Evolutionary conservation across 2,329 filamentous ascomycete genomes (phyloP), one percentile per base, ranked within the genome.

Genomic region (Whalleya microplaca): DNA sequence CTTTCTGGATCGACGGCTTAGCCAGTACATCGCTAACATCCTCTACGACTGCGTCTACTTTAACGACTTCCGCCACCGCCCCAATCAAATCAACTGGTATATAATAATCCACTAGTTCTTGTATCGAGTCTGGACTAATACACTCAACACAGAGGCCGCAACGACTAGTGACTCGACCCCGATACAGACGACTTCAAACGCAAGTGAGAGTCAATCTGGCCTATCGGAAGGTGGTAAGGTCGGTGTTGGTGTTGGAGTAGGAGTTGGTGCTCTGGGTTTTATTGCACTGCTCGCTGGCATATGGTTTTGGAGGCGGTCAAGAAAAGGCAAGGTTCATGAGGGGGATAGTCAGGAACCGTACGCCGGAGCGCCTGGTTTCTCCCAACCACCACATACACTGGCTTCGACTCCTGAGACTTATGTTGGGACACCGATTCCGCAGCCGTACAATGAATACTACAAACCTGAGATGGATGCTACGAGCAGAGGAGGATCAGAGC

Each of bases 231-330:
- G 62, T 46, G 46, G 45, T 3, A 65, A 58, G 37, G 55, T 62
- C 14, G 63, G 63, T 2, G 45, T 66, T 3, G 64, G 61, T 8
- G 63, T 65, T 18, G 63, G 64, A 10, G 56, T 65, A 2, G 58
- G 61, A 1, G 49, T 64, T 7, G 63, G 63, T 4, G 58, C 48
- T 3, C 3, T 64, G 16, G 63, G 63, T 9, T 20, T 66, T 1
- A 56, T 43, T 12, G 58, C 63, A 1, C 55, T 66, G 3, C 45
- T 47, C 10, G 56, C 56, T 10, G 64, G 61, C 9, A 47, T 66
- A 29, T n/a, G 59, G 16, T 58, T 66, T 19, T 66, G 56, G 58
- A 48, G 59, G 19, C 62, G 56, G 29, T 61, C 63, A 3, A 59
- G 51, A 45, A 53, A 53, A 18, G 19, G 27, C 41, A 56, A 56